Conservation (phyloP, 2,329 filamentous ascomycete genomes). For the Aspergillus sp. region DNA sequence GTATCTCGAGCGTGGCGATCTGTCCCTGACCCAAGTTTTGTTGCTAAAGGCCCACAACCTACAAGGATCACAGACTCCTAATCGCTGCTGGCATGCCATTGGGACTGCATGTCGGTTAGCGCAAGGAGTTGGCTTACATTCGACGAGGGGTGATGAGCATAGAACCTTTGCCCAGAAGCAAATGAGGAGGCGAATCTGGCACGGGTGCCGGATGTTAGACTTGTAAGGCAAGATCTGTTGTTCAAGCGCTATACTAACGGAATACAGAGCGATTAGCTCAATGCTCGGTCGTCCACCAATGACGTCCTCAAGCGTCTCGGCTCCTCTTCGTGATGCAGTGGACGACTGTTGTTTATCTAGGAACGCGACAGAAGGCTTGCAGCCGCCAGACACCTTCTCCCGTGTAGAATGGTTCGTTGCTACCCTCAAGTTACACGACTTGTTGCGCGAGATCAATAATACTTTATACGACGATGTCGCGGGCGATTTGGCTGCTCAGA, state of each 20-base stretch:
- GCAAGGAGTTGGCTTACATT: slow-evolving; percentile 49
- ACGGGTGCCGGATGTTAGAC: slow-evolving; percentile 45
- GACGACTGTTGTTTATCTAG: neutral
- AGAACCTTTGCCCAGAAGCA: slow-evolving; percentile 36
- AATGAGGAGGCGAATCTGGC: slow-evolving; percentile 42
- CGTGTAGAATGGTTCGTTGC: slow-evolving; percentile 1
- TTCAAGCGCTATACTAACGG: slow-evolving; percentile 11
- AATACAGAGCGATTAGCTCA: slow-evolving; percentile 37
- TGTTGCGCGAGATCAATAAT: neutral
- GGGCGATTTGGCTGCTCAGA: neutral
- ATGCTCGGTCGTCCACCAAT: slow-evolving; percentile 40
- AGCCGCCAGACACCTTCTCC: neutral
- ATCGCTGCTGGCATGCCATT: slow-evolving; percentile 49
- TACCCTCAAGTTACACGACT: neutral
- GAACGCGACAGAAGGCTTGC: neutral
- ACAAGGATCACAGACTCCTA: slow-evolving; percentile 46
- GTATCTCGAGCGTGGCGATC: slow-evolving; percentile 41
- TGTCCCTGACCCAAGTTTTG: slow-evolving; percentile 47
- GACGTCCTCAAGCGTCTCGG: slow-evolving; percentile 24
- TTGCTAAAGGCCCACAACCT: slow-evolving; percentile 46
- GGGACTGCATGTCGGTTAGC: slow-evolving; percentile 49
- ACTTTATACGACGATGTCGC: neutral
- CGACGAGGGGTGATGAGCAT: slow-evolving; percentile 16
- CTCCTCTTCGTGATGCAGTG: slow-evolving; percentile 7
- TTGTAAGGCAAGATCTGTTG: slow-evolving; percentile 28